A percentile compares a stretch with the other conserved stretches of the same genome.
These are phyloP conservation scores for Pleurotus eryngii DNA, from an alignment of 768 basidiomycete genomes.

Conservation along the genomic window DNA sequence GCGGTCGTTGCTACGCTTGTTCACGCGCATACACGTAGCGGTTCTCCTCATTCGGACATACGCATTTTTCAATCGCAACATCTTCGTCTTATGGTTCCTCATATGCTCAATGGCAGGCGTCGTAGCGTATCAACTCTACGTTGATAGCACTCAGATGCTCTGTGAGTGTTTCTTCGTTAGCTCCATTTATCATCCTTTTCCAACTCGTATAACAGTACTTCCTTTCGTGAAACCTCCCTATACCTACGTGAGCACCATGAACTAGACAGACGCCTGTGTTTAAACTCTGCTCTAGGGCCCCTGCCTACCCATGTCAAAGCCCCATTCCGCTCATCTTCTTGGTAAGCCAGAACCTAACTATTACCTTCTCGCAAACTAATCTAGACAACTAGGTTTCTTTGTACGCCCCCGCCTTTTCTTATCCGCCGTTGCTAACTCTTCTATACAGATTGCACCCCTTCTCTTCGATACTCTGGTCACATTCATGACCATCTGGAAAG, in stretches of 20 bases:
- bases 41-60: constrained; percentile 83
- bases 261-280: no score
- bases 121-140: constrained; percentile 79
- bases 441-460: constrained; percentile 69
- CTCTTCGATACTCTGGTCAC: constrained; percentile 81
- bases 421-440: constrained; percentile 8
- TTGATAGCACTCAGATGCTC: constrained; percentile 75
- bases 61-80: constrained; percentile 81
- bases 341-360: constrained; percentile 35
- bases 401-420: constrained; percentile 32
- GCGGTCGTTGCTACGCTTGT: constrained; percentile 7
- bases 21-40: constrained; percentile 36
- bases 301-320: constrained; percentile 79
- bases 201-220: constrained; percentile 40
- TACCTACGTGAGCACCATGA: constrained; percentile 15
- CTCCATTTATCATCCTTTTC: neutral
- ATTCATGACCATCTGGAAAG: constrained; percentile 77
- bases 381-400: constrained; percentile 43
- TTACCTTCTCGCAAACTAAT: constrained; percentile 4
- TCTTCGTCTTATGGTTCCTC: constrained; percentile 61
- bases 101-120: constrained; percentile 67
- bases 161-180: constrained; percentile 37
- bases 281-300: constrained; percentile 40
- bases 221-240: constrained; percentile 63
- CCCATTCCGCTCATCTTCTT: constrained; percentile 78